Evolutionary conservation across 352 stramenopile genomes (phyloP), one percentile per base, ranked within the genome.

Genomic region (Pythium inflatum): DNA sequence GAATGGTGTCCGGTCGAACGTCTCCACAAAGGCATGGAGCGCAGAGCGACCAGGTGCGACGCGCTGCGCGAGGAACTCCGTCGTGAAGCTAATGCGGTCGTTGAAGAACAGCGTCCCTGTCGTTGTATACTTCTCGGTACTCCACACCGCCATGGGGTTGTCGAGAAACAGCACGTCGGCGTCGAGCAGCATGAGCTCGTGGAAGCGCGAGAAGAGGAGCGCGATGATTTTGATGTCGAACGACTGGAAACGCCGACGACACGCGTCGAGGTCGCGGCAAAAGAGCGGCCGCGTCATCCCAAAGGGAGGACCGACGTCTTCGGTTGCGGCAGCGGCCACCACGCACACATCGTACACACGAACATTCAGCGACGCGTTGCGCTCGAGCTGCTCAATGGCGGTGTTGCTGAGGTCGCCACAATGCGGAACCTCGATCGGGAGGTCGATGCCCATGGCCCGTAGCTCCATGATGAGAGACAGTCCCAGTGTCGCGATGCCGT

Each of bases 171-270:
- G 60, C 30, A 78, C 81, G 65, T 94, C 87, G 40, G 85, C 85
- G 74, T 94, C 87, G 27, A 93, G 62, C 31, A 93, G 73, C 87
- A 93, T 92, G 27, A 93, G 49, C 46, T 94, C 77, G 33, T 86
- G 64, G 46, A 94, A 92, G 13, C 69, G 75, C 25, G 87, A 93
- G 57, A 88, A 80, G 5, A 93, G 36, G 1, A 93, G 67, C 18
- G 76, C 74, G 49, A 93, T 48, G 34, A 93, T 51, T 72, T 92
- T 92, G 63, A 93, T 87, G 46, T 75, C 66, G 53, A 91, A 93
- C n/a, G 60, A 66, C 7, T 83, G 79, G 70, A 82, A 93, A 11
- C 62, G 72, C 49, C 51, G 46, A 38, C 85, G 75, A 62, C 86
- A 93, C n/a, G 79, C 43, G 7, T 63, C 34, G n/a, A 82, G 46